Conservation (phyloP, 2,329 filamentous ascomycete species). For the Mollisiaceae sp. region DNA sequence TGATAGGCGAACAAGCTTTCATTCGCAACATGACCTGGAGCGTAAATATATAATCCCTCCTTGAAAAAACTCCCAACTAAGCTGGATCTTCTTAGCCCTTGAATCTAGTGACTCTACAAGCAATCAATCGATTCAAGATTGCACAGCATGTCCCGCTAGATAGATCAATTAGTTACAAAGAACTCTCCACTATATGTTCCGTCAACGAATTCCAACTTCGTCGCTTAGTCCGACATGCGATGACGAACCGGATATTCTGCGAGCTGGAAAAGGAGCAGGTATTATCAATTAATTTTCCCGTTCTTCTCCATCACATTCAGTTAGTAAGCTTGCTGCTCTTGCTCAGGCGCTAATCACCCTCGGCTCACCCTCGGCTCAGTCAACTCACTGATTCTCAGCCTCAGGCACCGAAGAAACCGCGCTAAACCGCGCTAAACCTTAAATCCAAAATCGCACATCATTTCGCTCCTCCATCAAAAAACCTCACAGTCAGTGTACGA, state of each 20-base stretch:
- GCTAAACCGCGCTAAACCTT: too few species aligned
- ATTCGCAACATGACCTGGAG: constrained; percentile 28
- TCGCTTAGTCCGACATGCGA: constrained; percentile 48
- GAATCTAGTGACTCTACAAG: constrained; percentile 17
- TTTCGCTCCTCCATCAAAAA: too few species aligned
- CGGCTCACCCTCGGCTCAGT: too few species aligned
- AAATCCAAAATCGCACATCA: too few species aligned
- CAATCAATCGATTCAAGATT: constrained; percentile 14
- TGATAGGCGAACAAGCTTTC: constrained; percentile 23
- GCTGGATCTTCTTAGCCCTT: constrained; percentile 6
- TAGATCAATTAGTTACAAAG: constrained; percentile 8
- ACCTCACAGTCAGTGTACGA: too few species aligned
- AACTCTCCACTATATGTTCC: constrained; percentile 9
- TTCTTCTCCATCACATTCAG: too few species aligned
- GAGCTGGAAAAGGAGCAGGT: constrained; percentile 46
- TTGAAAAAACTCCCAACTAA: constrained; percentile 10
- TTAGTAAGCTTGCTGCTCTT: too few species aligned
- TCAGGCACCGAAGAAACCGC: too few species aligned
- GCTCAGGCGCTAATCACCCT: too few species aligned
- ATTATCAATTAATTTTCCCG: too few species aligned
- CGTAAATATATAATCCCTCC: constrained; percentile 11
- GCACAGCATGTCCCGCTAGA: constrained; percentile 7
- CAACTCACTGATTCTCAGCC: too few species aligned
- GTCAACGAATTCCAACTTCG: constrained; percentile 34
- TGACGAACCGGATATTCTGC: constrained; percentile 47